Percentiles rank a stretch among this genome's conserved stretches.
Evolutionary conservation across 768 basidiomycete genomes (phyloP).

Genomic region (Termitomyces titanicus): DNA sequence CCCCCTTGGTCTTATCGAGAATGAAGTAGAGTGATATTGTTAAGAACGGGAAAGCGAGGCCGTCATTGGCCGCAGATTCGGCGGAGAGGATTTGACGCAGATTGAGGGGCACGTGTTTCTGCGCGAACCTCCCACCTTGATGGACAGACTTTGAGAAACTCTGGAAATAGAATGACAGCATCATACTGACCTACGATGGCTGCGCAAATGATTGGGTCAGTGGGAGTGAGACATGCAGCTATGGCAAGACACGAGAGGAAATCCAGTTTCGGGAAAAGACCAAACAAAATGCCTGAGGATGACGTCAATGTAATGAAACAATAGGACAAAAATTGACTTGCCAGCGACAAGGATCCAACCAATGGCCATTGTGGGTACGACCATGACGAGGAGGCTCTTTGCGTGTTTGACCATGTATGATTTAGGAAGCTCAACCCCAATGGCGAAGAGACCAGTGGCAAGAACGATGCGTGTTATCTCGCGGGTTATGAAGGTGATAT

Average conservation of each 20-base stretch:
- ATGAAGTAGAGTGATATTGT: slow-evolving; percentile 83
- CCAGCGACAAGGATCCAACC: slow-evolving; percentile 80
- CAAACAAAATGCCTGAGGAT: slow-evolving; percentile 56
- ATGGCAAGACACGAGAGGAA: slow-evolving; percentile 80
- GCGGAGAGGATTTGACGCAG: slow-evolving; percentile 80
- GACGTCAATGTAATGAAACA: background rate
- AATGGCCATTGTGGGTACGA: slow-evolving; percentile 83
- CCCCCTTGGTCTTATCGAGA: slow-evolving; percentile 54
- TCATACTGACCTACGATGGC: slow-evolving; percentile 60
- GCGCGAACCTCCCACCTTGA: slow-evolving; percentile 66
- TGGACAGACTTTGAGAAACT: too few species aligned
- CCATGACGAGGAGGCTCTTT: slow-evolving; percentile 63
- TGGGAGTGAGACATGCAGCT: slow-evolving; percentile 88
- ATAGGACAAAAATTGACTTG: slow-evolving; percentile 18
- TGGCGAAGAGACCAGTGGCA: slow-evolving; percentile 88
- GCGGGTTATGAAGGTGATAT: slow-evolving; percentile 56
- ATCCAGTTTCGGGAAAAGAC: slow-evolving; percentile 66
- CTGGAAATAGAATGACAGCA: background rate
- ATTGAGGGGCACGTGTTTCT: slow-evolving; percentile 65
- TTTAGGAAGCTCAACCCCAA: slow-evolving; percentile 88
- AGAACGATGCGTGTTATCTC: slow-evolving; percentile 48
- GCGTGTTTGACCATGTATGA: slow-evolving; percentile 82
- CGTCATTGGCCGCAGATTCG: slow-evolving; percentile 94
- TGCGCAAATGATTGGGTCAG: slow-evolving; percentile 91
- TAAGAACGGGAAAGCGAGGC: slow-evolving; percentile 91